Evolutionary conservation across 495 filamentous ascomycete species (phyloP), one percentile per base, ranked within the genome.

Genomic region (Daldinia caldariorum): DNA sequence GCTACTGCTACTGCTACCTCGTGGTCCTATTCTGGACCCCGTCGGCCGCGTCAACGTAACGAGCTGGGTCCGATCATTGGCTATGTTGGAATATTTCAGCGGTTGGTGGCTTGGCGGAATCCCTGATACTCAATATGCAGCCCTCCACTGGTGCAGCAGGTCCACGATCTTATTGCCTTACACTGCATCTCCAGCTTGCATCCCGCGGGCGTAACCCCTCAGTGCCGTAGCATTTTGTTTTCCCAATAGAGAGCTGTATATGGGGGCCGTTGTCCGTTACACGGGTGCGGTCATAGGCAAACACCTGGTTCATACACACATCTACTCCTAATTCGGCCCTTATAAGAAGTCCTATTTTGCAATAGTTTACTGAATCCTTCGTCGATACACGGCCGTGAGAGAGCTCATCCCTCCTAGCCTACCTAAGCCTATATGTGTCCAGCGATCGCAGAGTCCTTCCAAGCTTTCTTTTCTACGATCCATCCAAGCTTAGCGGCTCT

Each of bases 401-500:
- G 3, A n/a, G 29, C 38, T 37, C 57, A 16, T 35, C 39, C 26
- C 26, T 26, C 26, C 26, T 26, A 26, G 26, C 26, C 26, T 26
- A 26, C 1, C 26, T 3, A 1, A 26, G 26, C 26, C 32, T 39
- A 16, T 35, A 45, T 34, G 51, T 66, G 58, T 22, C 29, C 3
- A 49, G 43, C 58, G 70, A 72, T 72, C 70, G 70, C 70, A 72
- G 65, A 72, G 70, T 72, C 60, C 43, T 72, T 72, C 70, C 70
- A 53, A 65, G 53, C 60, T 56, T 39, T 18, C 37, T 45, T 18
- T 45, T 45, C 34, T 26, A 45, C 41, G 70, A 60, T 58, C 56
- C 26, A 26, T 1, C 26, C 3, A 26, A 26, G 8, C 55, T 61
- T 64, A 72, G 60, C 45, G 63, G 53, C 49, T 49, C 56, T 47